A percentile compares a stretch with the other conserved stretches of the same genome.
phyloP scores from a whole-genome alignment of 2,329 filamentous ascomycete species.

The Apiospora malaysiana region DNA sequence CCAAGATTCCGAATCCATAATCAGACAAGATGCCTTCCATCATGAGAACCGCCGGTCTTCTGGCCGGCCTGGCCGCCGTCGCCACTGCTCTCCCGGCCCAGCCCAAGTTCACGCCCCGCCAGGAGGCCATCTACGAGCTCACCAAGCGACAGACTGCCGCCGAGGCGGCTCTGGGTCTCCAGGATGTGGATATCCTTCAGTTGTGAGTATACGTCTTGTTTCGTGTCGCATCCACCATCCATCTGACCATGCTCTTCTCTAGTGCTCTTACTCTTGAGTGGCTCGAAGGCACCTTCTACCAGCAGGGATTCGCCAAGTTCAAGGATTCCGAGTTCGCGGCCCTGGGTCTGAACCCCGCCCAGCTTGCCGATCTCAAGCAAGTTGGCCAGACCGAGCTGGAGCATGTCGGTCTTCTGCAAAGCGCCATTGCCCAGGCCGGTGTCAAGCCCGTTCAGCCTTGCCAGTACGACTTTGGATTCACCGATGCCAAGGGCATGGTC shows the following conservation, averaged over 20 bases:
- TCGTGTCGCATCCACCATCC: background rate
- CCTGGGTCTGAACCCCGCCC: slow-evolving; percentile 59
- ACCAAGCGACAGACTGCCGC: slow-evolving; percentile 58
- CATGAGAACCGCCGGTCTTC: slow-evolving; percentile 48
- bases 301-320: slow-evolving; percentile 72
- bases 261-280: slow-evolving; percentile 77
- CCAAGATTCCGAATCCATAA: slow-evolving; percentile 29
- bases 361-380: slow-evolving; percentile 65
- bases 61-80: slow-evolving; percentile 52
- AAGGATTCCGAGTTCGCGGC: slow-evolving; percentile 67
- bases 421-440: slow-evolving; percentile 65
- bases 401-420: slow-evolving; percentile 66
- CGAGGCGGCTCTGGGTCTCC: slow-evolving; percentile 52
- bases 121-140: slow-evolving; percentile 53
- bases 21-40: slow-evolving; percentile 52
- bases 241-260: background rate
- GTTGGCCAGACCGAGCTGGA: slow-evolving; percentile 68
- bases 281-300: slow-evolving; percentile 76
- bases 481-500: slow-evolving; percentile 70
- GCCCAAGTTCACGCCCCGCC: slow-evolving; percentile 49
- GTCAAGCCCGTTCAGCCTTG: slow-evolving; percentile 71
- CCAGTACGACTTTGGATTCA: slow-evolving; percentile 75
- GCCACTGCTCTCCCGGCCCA: slow-evolving; percentile 54
- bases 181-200: slow-evolving; percentile 62
- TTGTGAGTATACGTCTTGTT: slow-evolving; percentile 51